Evolutionary conservation across 2,329 filamentous ascomycete genomes (phyloP).

Genomic region (Leptographium flavum): DNA sequence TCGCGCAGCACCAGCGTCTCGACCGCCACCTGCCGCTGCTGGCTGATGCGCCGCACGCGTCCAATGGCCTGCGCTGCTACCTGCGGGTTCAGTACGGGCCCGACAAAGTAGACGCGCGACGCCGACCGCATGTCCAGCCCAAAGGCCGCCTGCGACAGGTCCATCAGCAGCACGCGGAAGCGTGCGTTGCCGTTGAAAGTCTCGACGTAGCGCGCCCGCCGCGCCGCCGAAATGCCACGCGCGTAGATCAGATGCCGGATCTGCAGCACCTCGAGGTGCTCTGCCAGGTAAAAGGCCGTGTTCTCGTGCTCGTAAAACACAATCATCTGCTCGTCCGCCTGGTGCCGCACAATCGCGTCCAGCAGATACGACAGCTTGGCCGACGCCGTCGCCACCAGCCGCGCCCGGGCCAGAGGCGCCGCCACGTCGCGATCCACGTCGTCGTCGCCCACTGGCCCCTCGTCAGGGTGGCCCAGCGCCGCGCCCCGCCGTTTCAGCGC

Average conservation of each 20-base stretch:
- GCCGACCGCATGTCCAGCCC: constrained; percentile 76
- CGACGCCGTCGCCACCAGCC: constrained; percentile 65
- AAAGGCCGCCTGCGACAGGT: constrained; percentile 76
- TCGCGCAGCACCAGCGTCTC: constrained; percentile 71
- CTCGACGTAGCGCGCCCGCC: constrained; percentile 61
- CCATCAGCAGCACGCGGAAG: constrained; percentile 73
- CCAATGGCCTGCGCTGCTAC: constrained; percentile 87
- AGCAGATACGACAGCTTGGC: constrained; percentile 80
- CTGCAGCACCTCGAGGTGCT: constrained; percentile 60
- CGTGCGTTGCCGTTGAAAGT: constrained; percentile 56
- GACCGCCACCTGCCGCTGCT: constrained; percentile 63
- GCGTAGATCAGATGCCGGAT: constrained; percentile 54
- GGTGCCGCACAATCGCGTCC: constrained; percentile 53
- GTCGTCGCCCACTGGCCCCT: constrained; percentile 9
- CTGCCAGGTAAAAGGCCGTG: constrained; percentile 71
- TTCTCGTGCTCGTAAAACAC: constrained; percentile 89
- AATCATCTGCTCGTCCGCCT: constrained; percentile 68
- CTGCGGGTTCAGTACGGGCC: constrained; percentile 71
- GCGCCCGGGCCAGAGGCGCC: constrained; percentile 41
- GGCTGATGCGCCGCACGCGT: constrained; percentile 75
- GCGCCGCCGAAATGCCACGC: constrained; percentile 41
- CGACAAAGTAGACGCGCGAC: constrained; percentile 78
- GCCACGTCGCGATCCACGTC: constrained; percentile 16
- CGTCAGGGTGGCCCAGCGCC: constrained; percentile 11
- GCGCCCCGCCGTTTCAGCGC: constrained; percentile 20